phyloP scores from a whole-genome alignment of 352 stramenopile genomes.

The Pythium brassicae region DNA sequence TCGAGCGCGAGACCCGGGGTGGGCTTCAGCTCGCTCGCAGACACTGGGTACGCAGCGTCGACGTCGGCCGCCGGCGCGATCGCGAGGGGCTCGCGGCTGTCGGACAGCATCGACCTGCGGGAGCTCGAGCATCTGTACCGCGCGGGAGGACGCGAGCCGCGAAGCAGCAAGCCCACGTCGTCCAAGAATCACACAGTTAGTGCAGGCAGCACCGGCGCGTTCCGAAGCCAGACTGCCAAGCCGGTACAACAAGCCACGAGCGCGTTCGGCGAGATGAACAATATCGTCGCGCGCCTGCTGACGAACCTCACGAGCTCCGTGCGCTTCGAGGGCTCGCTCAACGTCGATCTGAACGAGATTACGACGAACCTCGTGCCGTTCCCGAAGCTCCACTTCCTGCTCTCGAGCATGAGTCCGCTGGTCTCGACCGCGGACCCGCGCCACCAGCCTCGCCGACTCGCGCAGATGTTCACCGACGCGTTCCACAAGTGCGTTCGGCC shows the following conservation, averaged over 20 bases:
- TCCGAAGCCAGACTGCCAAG: slow-evolving; percentile 6
- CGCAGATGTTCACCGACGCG: slow-evolving; percentile 64
- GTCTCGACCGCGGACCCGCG: slow-evolving; percentile 38
- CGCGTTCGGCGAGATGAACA: slow-evolving; percentile 98
- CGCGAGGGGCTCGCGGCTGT: slow-evolving; percentile 34
- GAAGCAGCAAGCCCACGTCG: not conserved
- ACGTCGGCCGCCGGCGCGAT: slow-evolving; percentile 12
- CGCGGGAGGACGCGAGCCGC: slow-evolving; percentile 22
- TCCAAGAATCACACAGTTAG: slow-evolving; percentile 15
- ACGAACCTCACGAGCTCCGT: slow-evolving; percentile 99
- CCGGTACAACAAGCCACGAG: slow-evolving; percentile 15
- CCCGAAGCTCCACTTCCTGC: slow-evolving; percentile 98
- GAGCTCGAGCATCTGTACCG: slow-evolving; percentile 50
- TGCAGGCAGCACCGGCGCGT: not conserved
- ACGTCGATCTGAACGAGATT: slow-evolving; percentile 99
- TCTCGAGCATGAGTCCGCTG: slow-evolving; percentile 79
- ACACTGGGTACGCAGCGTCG: too few species aligned
- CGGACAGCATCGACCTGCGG: slow-evolving; percentile 39
- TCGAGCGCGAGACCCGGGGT: not conserved
- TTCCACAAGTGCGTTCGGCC: slow-evolving; percentile 43
- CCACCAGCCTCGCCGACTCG: slow-evolving; percentile 46
- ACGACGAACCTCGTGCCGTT: slow-evolving; percentile 99
- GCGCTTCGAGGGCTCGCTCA: slow-evolving; percentile 97
- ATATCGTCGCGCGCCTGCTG: slow-evolving; percentile 96
- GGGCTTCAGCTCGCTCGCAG: slow-evolving; percentile 15